Evolutionary conservation across 129 eudicot genomes (phyloP).

Genomic region (Deinandra increscens): DNA sequence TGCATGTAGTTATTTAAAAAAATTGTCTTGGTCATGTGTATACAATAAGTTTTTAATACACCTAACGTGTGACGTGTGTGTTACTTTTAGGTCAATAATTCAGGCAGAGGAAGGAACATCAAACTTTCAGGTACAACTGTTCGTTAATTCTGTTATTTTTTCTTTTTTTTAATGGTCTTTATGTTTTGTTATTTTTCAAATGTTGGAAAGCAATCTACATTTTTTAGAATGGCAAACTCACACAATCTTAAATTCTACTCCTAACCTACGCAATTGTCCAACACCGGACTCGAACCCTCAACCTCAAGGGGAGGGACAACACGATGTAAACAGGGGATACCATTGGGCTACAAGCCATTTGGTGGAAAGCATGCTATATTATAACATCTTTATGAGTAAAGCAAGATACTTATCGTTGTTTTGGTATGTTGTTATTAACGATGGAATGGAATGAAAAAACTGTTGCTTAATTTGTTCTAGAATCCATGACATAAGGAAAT

Average conservation of each 20-base stretch:
- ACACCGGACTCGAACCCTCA: no score
- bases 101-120: constrained; percentile 43
- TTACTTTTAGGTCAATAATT: constrained; percentile 43
- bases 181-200: constrained; percentile 4
- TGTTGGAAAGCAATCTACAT: no score
- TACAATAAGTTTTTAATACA: constrained; percentile 10
- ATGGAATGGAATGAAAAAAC: background rate
- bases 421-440: constrained; percentile 13
- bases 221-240: no score
- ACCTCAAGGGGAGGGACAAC: no score
- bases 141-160: background rate
- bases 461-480: constrained; percentile 6
- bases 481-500: background rate
- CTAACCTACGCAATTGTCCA: no score
- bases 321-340: no score
- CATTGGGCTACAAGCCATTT: no score
- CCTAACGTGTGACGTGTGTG: constrained; percentile 22
- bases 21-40: constrained; percentile 4
- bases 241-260: no score
- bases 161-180: background rate
- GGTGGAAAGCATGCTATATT: background rate
- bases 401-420: background rate
- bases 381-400: constrained; percentile 7
- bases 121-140: constrained; percentile 46
- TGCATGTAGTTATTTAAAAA: constrained; percentile 11